Base-by-base conservation (phyloP, 176 grass and related monocot species). In the Hyparrhenia diplandra region DNA sequence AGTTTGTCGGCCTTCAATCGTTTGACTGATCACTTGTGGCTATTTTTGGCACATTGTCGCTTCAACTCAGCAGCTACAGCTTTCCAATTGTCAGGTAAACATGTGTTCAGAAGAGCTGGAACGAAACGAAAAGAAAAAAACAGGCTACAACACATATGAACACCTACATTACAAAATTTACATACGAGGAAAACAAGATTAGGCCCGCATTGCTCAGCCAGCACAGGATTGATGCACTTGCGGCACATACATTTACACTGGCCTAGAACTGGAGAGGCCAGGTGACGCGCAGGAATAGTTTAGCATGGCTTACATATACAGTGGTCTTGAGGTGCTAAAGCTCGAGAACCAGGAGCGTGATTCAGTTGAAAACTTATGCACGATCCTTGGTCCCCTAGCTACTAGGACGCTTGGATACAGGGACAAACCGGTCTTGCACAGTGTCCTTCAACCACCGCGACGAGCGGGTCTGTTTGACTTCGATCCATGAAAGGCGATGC, bases 371-470 rank as follows among this genome's bases (percentile, higher is more conserved):
- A 55, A 10, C 0, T 14, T n/a, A 0, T 55, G 52, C 52, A 55
- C 52, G 8, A 1, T 8, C 20, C 21, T 8, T 55, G 21, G n/a
- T 55, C 20, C 20, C 52, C 52, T 55, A 55, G 20, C 1, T 23
- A 55, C 21, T 51, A 25, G 67, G 21, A 47, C 52, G 24, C 46
- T 82, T 91, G 21, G 78, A 36, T 37, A 92, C 75, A 4, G 79
- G 90, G 55, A 88, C 69, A 67, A 92, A 88, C 29, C 6, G 69
- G 63, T 69, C 79, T 5, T 41, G 32, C 28, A 67, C 17, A 4
- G 66, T 12, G 10, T 83, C 63, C 21, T 85, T 88, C 52, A 92
- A 70, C 90, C 90, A 92, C 76, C 64, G 70, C 11, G 86, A 86
- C 0, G 79, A 83, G 61, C 86, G 90, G 63, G 90, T 92, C 25